Conservation (phyloP, 192 early-diverging fungal species). For the Umbelopsis ramanniana region DNA sequence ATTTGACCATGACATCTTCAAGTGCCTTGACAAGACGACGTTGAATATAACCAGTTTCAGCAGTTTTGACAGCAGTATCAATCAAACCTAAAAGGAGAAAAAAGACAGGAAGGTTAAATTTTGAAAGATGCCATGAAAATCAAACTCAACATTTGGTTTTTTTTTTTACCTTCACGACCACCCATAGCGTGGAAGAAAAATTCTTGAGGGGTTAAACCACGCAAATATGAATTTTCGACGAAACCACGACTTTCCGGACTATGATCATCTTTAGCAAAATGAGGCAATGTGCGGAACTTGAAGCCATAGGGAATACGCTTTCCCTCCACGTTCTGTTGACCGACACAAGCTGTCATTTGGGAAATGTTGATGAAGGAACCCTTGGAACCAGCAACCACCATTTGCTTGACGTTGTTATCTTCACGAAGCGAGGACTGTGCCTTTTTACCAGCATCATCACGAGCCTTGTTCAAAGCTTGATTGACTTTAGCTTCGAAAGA, state of each 20-base stretch:
- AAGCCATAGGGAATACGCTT: conserved; percentile 98
- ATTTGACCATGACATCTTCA: conserved; percentile 97
- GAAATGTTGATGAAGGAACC: conserved; percentile 96
- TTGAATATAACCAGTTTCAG: conserved; percentile 99
- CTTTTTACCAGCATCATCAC: conserved; percentile 89
- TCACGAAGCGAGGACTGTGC: conserved; percentile 83
- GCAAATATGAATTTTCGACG: conserved; percentile 87
- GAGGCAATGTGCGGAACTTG: conserved; percentile 93
- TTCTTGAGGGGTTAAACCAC: conserved; percentile 95
- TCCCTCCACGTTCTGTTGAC: conserved; percentile 99
- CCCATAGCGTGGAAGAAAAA: conserved; percentile 99
- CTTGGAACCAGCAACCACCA: conserved; percentile 96
- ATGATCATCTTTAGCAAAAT: conserved; percentile 97
- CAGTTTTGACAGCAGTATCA: conserved; percentile 99
- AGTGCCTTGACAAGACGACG: conserved; percentile 97
- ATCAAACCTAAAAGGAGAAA: conserved; percentile 72
- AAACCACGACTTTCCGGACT: conserved; percentile 90
- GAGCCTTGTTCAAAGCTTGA: conserved; percentile 83
- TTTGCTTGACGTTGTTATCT: conserved; percentile 95
- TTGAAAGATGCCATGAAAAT: neutral
- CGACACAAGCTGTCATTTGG: conserved; percentile 99
- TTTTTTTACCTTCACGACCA: conserved; percentile 87
- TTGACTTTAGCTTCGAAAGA: conserved; percentile 92
- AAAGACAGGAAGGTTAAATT: neutral
- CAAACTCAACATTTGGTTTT: neutral